Base-by-base conservation (phyloP, 768 basidiomycete genomes). In the Podaxis sp. region DNA sequence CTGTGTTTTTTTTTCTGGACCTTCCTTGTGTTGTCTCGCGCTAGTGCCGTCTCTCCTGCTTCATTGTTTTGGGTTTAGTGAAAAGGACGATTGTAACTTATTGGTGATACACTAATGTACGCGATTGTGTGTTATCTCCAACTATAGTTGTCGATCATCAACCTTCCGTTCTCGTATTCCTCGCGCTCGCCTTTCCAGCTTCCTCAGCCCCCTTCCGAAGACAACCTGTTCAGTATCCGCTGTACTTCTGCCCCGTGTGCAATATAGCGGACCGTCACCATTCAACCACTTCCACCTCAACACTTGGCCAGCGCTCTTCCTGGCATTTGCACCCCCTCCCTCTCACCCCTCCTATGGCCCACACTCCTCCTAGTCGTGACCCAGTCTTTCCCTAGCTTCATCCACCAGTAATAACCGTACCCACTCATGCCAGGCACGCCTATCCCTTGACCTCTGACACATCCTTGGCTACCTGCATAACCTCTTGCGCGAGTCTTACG, bases 391-490 rank as follows among this genome's bases (percentile, higher is more conserved):
- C n/a, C 64, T 64, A 57, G 62, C 55, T 29, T 68, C 58, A 9
- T 68, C 73, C 19, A 79, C 59, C 61, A 80, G 63, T 13, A 64
- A 64, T 38, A 79, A 62, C 71, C 73, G 77, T 33, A 66, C 65
- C 78, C 77, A 79, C 49, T 78, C 74, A 13, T 74, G 70, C 78
- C 78, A 78, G 1, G 63, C 63, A 63, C 77, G 79, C 63, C 69
- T 69, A 33, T 65, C 66, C 12, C 66, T 65, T 2, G 75, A 70
- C 7, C 64, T 69, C 15, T 58, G 63, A 33, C 13, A 69, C 66
- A 5, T 79, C 75, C 40, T 65, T 64, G 2, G 76, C 71, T 4
- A 79, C 63, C 8, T 61, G 62, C 4, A 61, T 65, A 27, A 80
- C 71, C 54, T 75, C 74, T 19, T 57, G 66, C 36, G 76, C 67